Conservation (phyloP, 139 green algal genomes). For the Volvox reticuliferus region DNA sequence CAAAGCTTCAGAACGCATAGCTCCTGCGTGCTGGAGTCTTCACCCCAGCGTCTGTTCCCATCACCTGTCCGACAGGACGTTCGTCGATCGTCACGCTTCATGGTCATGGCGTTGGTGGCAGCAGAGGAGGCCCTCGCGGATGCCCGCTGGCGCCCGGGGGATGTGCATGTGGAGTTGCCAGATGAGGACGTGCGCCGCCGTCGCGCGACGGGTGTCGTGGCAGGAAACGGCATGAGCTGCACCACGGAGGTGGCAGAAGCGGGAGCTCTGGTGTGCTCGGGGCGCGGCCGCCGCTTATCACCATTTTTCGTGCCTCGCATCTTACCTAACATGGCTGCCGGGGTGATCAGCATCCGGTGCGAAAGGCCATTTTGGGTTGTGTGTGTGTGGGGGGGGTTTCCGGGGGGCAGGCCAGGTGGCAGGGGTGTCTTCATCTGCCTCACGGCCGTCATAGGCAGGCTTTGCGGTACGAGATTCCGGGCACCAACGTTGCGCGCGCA, state of each 20-base stretch:
- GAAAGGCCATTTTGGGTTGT: no score
- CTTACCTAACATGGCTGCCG: constrained; percentile 94
- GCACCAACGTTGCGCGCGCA: no score
- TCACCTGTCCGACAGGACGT: constrained; percentile 25
- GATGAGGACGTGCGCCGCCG: constrained; percentile 30
- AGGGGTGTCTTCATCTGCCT: no score
- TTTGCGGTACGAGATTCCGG: no score
- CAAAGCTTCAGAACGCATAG: no score
- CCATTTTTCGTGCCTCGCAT: constrained; percentile 96
- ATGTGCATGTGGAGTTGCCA: neutral
- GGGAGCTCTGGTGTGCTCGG: constrained; percentile 69
- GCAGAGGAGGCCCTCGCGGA: constrained; percentile 69
- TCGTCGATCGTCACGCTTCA: constrained; percentile 43
- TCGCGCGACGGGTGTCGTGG: constrained; percentile 80
- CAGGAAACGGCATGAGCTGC: constrained; percentile 93
- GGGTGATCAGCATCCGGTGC: constrained; percentile 86
- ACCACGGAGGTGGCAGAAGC: constrained; percentile 84
- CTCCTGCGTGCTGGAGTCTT: no score
- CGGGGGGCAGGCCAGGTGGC: no score
- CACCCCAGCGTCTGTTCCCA: no score
- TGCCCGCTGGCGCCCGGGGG: constrained; percentile 54
- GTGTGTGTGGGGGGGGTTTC: no score
- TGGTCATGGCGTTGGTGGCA: constrained; percentile 47
- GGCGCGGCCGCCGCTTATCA: constrained; percentile 76
- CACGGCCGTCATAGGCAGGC: no score